These are phyloP conservation scores for Didymosphaeria variabile DNA, from an alignment of 2,329 filamentous ascomycete species.

Conservation along the genomic window DNA sequence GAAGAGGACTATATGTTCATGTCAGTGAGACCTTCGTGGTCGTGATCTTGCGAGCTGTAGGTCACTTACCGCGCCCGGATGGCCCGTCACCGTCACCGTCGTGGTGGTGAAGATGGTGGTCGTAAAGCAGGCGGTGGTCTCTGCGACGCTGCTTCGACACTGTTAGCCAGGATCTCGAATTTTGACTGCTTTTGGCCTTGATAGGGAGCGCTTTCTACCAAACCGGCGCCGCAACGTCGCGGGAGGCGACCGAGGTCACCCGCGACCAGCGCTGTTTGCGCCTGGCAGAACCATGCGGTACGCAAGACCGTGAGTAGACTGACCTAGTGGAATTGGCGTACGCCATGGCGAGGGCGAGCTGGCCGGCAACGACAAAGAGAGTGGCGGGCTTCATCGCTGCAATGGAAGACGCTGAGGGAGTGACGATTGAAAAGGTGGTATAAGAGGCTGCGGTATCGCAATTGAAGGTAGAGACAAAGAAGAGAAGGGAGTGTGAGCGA, in stretches of 20 bases:
- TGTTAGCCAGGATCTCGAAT: background rate
- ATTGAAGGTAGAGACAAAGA: background rate
- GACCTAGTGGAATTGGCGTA: background rate
- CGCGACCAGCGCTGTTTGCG: conserved; percentile 5
- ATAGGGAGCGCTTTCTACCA: conserved; percentile 21
- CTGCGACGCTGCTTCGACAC: background rate
- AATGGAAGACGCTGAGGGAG: conserved; percentile 7
- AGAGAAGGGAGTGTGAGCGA: background rate
- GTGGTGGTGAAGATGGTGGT: conserved; percentile 2
- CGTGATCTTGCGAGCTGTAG: background rate
- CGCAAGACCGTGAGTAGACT: background rate
- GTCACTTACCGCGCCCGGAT: background rate
- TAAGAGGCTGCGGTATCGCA: background rate
- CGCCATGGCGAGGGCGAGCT: conserved; percentile 6
- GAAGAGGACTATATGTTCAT: background rate
- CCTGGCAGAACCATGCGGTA: background rate
- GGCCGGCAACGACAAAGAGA: conserved; percentile 2
- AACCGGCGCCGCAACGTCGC: conserved; percentile 13
- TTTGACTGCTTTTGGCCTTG: background rate
- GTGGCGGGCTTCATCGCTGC: conserved; percentile 8
- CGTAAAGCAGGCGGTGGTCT: background rate
- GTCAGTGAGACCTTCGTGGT: background rate
- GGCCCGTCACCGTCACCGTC: conserved; percentile 11
- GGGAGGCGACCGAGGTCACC: background rate
- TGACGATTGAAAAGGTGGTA: background rate